These are phyloP conservation scores for Dalbergia cochinchinensis DNA, from an alignment of 306 rosid species.

Conservation along the genomic window DNA sequence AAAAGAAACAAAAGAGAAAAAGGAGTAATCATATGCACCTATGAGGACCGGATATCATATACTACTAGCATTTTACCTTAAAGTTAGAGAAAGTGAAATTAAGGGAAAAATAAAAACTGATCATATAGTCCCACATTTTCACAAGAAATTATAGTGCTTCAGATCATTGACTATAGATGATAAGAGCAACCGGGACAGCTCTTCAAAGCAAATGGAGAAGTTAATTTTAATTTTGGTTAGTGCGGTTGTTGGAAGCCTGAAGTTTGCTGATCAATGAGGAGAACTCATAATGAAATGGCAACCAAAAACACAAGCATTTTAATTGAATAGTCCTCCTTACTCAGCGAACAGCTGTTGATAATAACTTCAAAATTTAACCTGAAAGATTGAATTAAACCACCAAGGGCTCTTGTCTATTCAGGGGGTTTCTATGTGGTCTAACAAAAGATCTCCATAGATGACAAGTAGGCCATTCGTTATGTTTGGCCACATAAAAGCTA, in stretches of 20 bases:
- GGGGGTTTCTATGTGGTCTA: background rate
- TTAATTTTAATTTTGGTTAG: slow-evolving; percentile 27
- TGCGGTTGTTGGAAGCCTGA: slow-evolving; percentile 35
- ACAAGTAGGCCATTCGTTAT: background rate
- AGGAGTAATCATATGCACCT: slow-evolving; percentile 41
- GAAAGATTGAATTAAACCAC: slow-evolving; percentile 39
- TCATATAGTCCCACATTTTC: slow-evolving; percentile 40
- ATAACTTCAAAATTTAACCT: background rate
- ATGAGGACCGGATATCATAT: slow-evolving; percentile 36
- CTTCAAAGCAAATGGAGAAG: slow-evolving; percentile 5
- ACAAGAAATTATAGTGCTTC: background rate
- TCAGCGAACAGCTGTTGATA: no score
- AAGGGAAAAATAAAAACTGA: slow-evolving; percentile 9
- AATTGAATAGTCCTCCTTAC: background rate
- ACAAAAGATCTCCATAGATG: slow-evolving; percentile 6
- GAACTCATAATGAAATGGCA: background rate
- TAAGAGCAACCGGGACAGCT: slow-evolving; percentile 20
- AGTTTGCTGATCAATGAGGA: background rate
- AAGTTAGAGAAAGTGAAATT: slow-evolving; percentile 48
- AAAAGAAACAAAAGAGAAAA: slow-evolving; percentile 23
- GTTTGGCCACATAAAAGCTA: slow-evolving; percentile 14
- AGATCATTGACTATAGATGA: slow-evolving; percentile 21
- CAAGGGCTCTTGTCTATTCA: background rate
- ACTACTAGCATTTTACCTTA: slow-evolving; percentile 39
- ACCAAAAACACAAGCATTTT: background rate